Base-by-base conservation (phyloP, 495 filamentous ascomycete species). In the Barbatosphaeria neglecta region DNA sequence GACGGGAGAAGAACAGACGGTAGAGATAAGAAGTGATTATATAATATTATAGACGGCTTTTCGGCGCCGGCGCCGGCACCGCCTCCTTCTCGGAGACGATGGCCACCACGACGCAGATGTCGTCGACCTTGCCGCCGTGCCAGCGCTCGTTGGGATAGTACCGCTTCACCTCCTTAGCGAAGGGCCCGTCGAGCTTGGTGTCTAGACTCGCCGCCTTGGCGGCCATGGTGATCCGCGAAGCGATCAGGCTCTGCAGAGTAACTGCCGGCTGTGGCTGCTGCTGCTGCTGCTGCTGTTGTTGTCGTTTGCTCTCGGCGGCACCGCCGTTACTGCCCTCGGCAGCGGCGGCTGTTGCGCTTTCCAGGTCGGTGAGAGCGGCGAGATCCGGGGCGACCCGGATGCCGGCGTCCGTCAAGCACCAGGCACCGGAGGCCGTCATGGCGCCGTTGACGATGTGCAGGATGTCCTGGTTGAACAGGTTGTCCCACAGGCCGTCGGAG, bases 401-500 rank as follows among this genome's bases (percentile, higher is more conserved):
- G 3, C 74, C 79, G 16, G 77, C 70, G 4, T 74, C 73, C 3
- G 66, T 70, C 52, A 70, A 70, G n/a, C 59, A 62, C 89, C 89
- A 97, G 1, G 86, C 92, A 6, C 81, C 81, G 17, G 70, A 67
- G 20, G 65, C 64, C 7, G 76, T 61, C 90, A 97, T 95, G 6
- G 80, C 67, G 25, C 75, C 69, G 42, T 82, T 89, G 23, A 87
- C 79, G 45, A 92, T 76, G 42, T 80, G 77, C 15, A 98, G 74
- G 22, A 92, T 80, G 50, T 97, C 86, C 56, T 90, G 82, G 52
- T 86, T 81, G 51, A 83, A 88, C n/a, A 98, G 71, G 55, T 98
- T 98, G 61, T 98, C 92, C 80, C 90, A 95, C 4, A 97, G 86
- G 4, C 92, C 92, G 58, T 98, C 92, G 6, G 86, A 95, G 4